A percentile compares a stretch with the other conserved stretches of the same genome.
Conservation (phyloP, 768 basidiomycete genomes). For the Pisolithus orientalis region DNA sequence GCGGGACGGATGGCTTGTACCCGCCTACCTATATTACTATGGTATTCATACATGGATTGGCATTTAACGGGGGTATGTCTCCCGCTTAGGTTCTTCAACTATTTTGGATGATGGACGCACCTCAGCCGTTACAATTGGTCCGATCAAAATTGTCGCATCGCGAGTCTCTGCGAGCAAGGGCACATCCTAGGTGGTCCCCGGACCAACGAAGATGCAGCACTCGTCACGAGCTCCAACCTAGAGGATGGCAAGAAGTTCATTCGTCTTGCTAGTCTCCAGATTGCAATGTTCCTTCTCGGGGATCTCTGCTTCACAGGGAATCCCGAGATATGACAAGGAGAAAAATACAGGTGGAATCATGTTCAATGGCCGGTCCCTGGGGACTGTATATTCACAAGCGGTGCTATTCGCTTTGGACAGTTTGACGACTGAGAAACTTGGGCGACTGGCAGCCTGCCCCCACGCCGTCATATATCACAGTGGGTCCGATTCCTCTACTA, state of each 20-base stretch:
- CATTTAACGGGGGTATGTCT: slow-evolving; percentile 5
- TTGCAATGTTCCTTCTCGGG: slow-evolving; percentile 3
- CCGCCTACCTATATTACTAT: slow-evolving; percentile 2
- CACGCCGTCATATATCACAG: slow-evolving; percentile 6
- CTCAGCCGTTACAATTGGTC: slow-evolving; percentile 1
- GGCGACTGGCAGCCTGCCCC: neutral
- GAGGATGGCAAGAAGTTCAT: slow-evolving; percentile 1
- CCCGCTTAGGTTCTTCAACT: no score
- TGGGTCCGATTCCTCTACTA: neutral
- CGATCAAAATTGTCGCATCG: neutral
- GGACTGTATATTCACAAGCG: neutral
- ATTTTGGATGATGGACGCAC: neutral
- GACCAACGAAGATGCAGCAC: neutral
- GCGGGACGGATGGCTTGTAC: neutral
- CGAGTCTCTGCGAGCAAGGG: slow-evolving; percentile 6
- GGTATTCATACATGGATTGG: slow-evolving; percentile 6
- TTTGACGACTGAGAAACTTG: slow-evolving; percentile 1
- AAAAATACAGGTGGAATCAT: slow-evolving; percentile 1
- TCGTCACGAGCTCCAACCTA: neutral
- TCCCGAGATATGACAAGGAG: slow-evolving; percentile 1
- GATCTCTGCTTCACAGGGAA: slow-evolving; percentile 1
- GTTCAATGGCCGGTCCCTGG: slow-evolving; percentile 7
- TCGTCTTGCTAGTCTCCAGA: slow-evolving; percentile 1
- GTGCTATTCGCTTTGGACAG: slow-evolving; percentile 4
- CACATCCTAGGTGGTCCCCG: neutral